Evolutionary conservation across 2,329 filamentous ascomycete genomes (phyloP).

Genomic region (Ceratocystis destructans): DNA sequence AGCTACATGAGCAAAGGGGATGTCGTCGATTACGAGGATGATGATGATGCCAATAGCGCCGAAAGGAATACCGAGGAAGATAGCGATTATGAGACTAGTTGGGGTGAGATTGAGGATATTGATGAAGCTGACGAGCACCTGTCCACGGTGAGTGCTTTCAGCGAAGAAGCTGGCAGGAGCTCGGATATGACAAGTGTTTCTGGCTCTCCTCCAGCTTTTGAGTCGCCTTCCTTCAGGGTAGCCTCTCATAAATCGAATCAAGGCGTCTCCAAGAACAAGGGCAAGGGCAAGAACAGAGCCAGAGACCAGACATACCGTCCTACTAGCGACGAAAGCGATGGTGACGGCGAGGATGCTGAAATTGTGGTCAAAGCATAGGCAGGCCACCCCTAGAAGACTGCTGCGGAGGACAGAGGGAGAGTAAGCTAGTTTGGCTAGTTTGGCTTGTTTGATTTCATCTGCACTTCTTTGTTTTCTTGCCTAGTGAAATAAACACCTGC

Average conservation of each 20-base stretch:
- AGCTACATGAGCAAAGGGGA: conserved; percentile 1
- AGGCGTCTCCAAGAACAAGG: neutral
- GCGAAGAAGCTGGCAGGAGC: neutral
- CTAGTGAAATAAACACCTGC: too few relatives aligned
- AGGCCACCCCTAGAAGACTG: too few relatives aligned
- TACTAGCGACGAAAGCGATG: neutral
- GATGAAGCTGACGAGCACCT: conserved; percentile 4
- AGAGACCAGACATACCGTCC: neutral
- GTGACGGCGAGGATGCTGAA: neutral
- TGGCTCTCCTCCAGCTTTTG: neutral
- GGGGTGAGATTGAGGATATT: neutral
- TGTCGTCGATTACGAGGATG: neutral
- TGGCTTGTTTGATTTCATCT: too few relatives aligned
- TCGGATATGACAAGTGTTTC: neutral
- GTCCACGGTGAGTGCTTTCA: neutral
- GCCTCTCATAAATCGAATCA: neutral
- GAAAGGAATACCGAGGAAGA: neutral
- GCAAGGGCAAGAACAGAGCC: neutral
- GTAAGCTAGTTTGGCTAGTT: too few relatives aligned
- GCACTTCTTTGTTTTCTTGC: too few relatives aligned
- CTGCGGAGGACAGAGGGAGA: too few relatives aligned
- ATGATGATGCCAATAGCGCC: conserved; percentile 6
- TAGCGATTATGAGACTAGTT: neutral
- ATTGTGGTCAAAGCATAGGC: neutral
- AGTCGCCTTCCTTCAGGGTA: neutral